Evolutionary conservation across 768 basidiomycete genomes (phyloP), one percentile per base, ranked within the genome.

Genomic region (Dentipellis fragilis): DNA sequence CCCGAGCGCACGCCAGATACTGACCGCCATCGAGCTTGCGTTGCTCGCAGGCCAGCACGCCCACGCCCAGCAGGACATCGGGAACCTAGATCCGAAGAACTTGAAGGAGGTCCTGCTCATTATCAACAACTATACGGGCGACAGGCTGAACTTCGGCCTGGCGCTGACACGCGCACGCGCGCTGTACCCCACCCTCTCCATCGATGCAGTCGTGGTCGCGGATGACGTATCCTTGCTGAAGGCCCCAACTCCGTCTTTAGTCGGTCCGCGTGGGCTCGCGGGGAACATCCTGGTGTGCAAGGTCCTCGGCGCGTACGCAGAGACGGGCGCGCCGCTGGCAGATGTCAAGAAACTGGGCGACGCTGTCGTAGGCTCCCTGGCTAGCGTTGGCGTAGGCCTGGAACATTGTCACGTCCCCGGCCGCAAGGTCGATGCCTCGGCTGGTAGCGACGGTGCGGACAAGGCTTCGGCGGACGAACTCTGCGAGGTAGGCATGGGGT

Each of bases 401-500:
- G 80, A 75, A 34, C 81, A 82, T 59, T 80, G 80, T 55, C 80
- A 81, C 59, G 75, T 82, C 35, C 81, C 80, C n/a, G 78, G 79
- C 17, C 61, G 74, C 16, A 54, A 36, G 29, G 52, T 17, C 9
- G 49, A 54, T 9, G 57, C 59, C 16, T 38, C 37, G 3, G 19
- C 57, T 6, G 51, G 53, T 19, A 4, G 23, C 3, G 29, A 22
- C 14, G 42, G 42, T 9, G 29, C 29, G 29, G 29, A 29, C 6
- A 39, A 62, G 23, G 58, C 66, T 17, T 69, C 60, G 8, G 64
- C 58, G 6, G 64, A 62, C 19, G 65, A 66, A 19, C 57, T 59
- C 14, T 61, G 65, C 23, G 78, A 82, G 63, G 68, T 81, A 36
- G 80, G 80, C 0, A 63, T 81, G 12, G 81, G 80, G 0, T 62